Evolutionary conservation across 441 rosid genomes (phyloP), one percentile per base, ranked within the genome.

Genomic region (Pelargonium fulgidum): DNA sequence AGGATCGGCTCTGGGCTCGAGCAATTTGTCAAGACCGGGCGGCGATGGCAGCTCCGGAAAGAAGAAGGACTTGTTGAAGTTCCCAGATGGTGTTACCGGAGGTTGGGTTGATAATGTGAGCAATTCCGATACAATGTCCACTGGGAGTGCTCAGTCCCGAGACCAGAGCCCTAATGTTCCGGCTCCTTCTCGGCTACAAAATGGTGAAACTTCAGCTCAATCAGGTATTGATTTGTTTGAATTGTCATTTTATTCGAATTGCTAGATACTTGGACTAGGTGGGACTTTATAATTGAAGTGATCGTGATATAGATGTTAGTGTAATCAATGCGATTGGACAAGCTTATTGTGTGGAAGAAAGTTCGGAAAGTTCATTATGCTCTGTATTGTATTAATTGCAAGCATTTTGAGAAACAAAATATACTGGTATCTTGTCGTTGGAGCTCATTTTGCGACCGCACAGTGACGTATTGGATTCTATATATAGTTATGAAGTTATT

Each of bases 21-120:
- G 99, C 76, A 89, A 89, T 64, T 77, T 91, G 68, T 93, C 99
- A 1, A 85, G 85, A 85, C 77, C 78, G 13, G 79, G 80, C 6
- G 67, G 63, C 33, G 68, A 64, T 66, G 81, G 66, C 61, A 68
- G 69, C 3, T 75, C 72, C 29, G 85, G 69, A 67, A 79, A 75
- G 81, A 85, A 85, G 84, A 84, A 87, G 82, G 88, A 83, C 10
- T 70, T 54, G 47, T 76, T 75, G 50, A 82, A 80, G 48, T 77
- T 82, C 69, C 79, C 72, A 29, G 86, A 82, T 69, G 77, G 72
- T 70, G 76, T 64, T 2, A 83, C 65, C 74, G 78, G 66, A 14
- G 42, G 56, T 39, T 75, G 65, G 72, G 71, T 63, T 52, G 90
- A 80, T 69, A 78, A 66, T 80, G 77, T 70, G 65, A 77, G 78